Evolutionary conservation across 2,329 filamentous ascomycete species (phyloP).

Genomic region (Trichoderma cornu-damae): DNA sequence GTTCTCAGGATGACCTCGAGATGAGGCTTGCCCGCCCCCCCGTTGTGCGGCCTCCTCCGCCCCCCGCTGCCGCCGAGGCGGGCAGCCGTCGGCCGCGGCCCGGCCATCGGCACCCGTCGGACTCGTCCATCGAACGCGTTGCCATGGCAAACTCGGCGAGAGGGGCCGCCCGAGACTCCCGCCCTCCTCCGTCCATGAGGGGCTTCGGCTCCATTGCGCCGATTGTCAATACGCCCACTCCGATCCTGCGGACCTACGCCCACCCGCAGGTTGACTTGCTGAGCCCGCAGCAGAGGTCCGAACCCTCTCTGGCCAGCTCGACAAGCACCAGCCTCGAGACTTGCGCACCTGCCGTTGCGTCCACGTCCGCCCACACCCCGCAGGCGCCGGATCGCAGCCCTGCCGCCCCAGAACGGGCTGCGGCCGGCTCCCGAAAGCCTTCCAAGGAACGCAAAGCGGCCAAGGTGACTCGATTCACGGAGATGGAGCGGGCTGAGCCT

Average conservation of each 20-base stretch:
- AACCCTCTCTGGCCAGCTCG: conserved; percentile 23
- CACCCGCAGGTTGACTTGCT: neutral
- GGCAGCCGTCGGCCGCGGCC: conserved; percentile 26
- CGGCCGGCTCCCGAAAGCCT: neutral
- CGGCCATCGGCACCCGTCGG: conserved; percentile 28
- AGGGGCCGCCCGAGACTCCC: conserved; percentile 23
- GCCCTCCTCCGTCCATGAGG: conserved; percentile 31
- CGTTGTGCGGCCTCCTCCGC: conserved; percentile 2
- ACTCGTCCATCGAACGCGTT: conserved; percentile 27
- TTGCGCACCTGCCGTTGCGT: conserved; percentile 14
- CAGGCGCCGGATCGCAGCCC: conserved; percentile 12
- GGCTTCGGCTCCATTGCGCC: conserved; percentile 27
- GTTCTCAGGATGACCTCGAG: conserved; percentile 39
- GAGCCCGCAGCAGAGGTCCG: conserved; percentile 23
- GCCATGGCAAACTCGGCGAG: conserved; percentile 21
- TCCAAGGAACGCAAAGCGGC: conserved; percentile 23
- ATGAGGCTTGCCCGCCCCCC: conserved; percentile 30
- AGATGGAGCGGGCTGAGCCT: conserved; percentile 31
- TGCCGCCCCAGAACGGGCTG: conserved; percentile 9
- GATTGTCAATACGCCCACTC: conserved; percentile 4
- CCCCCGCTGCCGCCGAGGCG: neutral
- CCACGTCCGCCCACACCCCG: conserved; percentile 7
- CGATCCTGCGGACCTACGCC: neutral
- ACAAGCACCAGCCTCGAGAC: conserved; percentile 18
- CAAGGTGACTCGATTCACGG: conserved; percentile 28